Base-by-base conservation (phyloP, 208 protist genomes). In the Crithidia thermophila region DNA sequence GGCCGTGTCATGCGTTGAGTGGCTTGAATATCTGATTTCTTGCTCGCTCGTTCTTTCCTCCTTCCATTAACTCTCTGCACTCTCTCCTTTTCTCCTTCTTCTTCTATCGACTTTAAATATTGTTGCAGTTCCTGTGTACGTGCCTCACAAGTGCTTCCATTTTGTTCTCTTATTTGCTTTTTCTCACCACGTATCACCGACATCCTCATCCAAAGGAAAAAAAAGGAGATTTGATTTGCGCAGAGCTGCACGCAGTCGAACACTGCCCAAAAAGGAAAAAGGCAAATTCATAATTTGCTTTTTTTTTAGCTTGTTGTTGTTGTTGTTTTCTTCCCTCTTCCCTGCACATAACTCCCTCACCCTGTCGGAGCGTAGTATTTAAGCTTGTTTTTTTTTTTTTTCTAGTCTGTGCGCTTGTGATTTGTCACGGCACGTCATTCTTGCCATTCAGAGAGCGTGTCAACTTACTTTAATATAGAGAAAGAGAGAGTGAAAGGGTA, bases 251-350 rank as follows among this genome's bases (percentile, higher is more conserved):
- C 31, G 33, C 51, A 23, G 34, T 34, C 25, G 27, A 61, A 20
- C 30, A 61, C 11, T 16, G 5, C 21, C 16, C 5, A 37, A 16
- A 42, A 23, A 25, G 36, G 28, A 31, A 64, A 13, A 47, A 50
- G 28, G 7, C 0, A 23, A 25, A 21, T 49, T 11, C 23, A 6
- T 39, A 11, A 49, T 57, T 58, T 33, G 58, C 45, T 64, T 40
- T 36, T 37, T 33, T 46, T 65, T 42, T 57, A n/a, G 9, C 13
- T 34, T 23, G 16, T 34, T 57, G 20, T 56, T 68, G 10, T 68
- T 57, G 34, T 43, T 70, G 18, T 30, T 67, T 36, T 61, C 3
- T 33, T 21, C 62, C 52, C 4, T 59, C 6, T 13, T 20, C 16
- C 28, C 33, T 57, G 37, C 16, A 42, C 1, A 0, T 57, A 42